Evolutionary conservation across 169 alveolate genomes (phyloP).

Genomic region (Plasmodium coatneyi): DNA sequence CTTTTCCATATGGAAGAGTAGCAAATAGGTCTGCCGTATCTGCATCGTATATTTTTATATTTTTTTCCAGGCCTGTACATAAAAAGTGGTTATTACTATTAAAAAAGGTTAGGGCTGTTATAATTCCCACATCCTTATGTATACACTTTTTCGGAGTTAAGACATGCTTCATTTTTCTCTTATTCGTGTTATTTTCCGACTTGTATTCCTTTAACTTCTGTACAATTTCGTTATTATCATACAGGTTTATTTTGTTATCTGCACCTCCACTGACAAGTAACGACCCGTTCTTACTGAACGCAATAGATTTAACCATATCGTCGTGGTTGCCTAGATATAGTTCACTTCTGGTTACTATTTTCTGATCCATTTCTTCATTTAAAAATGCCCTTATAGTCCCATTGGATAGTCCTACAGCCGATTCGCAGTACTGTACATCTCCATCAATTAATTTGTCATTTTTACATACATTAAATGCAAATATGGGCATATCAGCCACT

Average conservation of each 20-base stretch:
- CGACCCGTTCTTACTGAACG: constrained; percentile 22
- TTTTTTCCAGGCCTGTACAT: constrained; percentile 39
- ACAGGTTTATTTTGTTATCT: constrained; percentile 73
- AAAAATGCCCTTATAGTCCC: constrained; percentile 48
- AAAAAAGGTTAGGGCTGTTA: constrained; percentile 42
- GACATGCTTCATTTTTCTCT: constrained; percentile 39
- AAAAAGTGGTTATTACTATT: constrained; percentile 27
- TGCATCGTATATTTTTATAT: constrained; percentile 63
- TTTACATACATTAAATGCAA: constrained; percentile 40
- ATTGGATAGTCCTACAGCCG: constrained; percentile 44
- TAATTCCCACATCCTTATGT: constrained; percentile 45
- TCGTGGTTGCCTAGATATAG: constrained; percentile 58
- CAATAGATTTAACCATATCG: constrained; percentile 46
- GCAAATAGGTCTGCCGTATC: neutral
- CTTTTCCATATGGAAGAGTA: constrained; percentile 47
- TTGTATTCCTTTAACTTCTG: constrained; percentile 7
- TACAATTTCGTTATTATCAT: constrained; percentile 51
- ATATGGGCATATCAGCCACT: constrained; percentile 16
- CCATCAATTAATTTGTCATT: neutral
- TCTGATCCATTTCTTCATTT: constrained; percentile 43
- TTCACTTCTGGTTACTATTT: constrained; percentile 9
- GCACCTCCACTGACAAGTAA: constrained; percentile 41
- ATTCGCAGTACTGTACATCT: constrained; percentile 9
- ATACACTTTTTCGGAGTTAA: constrained; percentile 59
- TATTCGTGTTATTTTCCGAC: constrained; percentile 9